Evolutionary conservation across 306 rosid species (phyloP).

Genomic region (Rosa rugosa): DNA sequence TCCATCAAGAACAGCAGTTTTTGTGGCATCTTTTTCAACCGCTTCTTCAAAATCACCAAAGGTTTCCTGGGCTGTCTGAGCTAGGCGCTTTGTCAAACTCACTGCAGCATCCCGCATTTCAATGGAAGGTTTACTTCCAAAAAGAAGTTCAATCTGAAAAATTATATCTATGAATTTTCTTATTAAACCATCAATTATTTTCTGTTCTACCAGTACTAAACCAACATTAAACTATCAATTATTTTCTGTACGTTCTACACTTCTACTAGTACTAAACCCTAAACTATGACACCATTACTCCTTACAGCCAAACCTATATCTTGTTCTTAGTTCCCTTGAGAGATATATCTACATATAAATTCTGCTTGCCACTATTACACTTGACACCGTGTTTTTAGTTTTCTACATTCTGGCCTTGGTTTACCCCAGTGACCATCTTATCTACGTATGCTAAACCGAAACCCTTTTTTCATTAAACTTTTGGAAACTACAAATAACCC

Average conservation of each 20-base stretch:
- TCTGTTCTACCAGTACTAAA: not conserved
- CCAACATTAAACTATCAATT: not conserved
- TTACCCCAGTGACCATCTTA: slow-evolving; percentile 3
- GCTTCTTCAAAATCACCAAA: slow-evolving; percentile 97
- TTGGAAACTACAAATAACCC: not conserved
- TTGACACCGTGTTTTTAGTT: not conserved
- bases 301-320: not conserved
- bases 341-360: no score
- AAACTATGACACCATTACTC: no score
- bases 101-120: slow-evolving; percentile 84
- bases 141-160: slow-evolving; percentile 55
- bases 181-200: not conserved
- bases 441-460: not conserved
- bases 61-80: slow-evolving; percentile 96
- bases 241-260: no score
- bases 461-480: not conserved
- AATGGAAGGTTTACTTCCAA: slow-evolving; percentile 67
- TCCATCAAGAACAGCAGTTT: slow-evolving; percentile 91
- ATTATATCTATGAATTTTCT: not conserved
- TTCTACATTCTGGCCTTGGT: not conserved
- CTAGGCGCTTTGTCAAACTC: slow-evolving; percentile 74
- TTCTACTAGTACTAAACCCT: no score
- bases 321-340: not conserved
- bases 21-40: slow-evolving; percentile 95
- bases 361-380: not conserved